Evolutionary conservation across 139 green algal species (phyloP).

Genomic region (Diplosphaera chodatii): DNA sequence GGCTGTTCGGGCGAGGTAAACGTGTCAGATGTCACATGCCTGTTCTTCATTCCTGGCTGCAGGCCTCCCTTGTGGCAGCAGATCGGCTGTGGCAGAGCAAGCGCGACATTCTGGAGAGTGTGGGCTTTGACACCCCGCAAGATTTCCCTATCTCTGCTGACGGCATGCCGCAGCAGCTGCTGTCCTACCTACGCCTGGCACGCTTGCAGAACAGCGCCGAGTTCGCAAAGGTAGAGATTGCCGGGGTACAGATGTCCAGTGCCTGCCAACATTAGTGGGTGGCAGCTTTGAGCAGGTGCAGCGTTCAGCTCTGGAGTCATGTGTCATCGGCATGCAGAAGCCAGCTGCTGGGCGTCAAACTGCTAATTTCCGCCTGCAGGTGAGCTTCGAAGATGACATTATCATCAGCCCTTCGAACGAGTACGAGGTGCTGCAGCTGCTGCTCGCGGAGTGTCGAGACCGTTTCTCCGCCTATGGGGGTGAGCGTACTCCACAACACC

Average conservation of each 20-base stretch:
- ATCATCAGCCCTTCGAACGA: conserved; percentile 85
- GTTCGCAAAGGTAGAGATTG: conserved; percentile 45
- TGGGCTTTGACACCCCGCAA: conserved; percentile 53
- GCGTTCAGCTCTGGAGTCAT: no score
- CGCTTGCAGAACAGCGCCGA: conserved; percentile 60
- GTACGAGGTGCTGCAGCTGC: conserved; percentile 93
- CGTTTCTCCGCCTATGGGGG: conserved; percentile 53
- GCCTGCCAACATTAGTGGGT: no score
- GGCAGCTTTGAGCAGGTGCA: no score
- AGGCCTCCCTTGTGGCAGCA: conserved; percentile 21
- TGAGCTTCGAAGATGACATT: conserved; percentile 86
- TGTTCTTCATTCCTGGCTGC: no score
- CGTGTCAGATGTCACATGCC: no score
- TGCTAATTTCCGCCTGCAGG: conserved; percentile 26
- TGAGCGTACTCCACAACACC: not conserved
- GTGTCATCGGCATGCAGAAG: no score
- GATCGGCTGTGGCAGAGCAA: conserved; percentile 53
- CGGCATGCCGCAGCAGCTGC: conserved; percentile 82
- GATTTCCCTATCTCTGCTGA: conserved; percentile 87
- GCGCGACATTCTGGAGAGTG: conserved; percentile 55
- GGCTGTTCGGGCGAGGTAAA: no score
- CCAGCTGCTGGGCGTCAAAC: no score
- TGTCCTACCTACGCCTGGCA: conserved; percentile 82
- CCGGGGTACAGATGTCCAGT: no score
- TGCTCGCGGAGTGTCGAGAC: conserved; percentile 84